Evolutionary conservation across 139 green algal species (phyloP), one percentile per base, ranked within the genome.

Genomic region (Chlorella sorokiniana): DNA sequence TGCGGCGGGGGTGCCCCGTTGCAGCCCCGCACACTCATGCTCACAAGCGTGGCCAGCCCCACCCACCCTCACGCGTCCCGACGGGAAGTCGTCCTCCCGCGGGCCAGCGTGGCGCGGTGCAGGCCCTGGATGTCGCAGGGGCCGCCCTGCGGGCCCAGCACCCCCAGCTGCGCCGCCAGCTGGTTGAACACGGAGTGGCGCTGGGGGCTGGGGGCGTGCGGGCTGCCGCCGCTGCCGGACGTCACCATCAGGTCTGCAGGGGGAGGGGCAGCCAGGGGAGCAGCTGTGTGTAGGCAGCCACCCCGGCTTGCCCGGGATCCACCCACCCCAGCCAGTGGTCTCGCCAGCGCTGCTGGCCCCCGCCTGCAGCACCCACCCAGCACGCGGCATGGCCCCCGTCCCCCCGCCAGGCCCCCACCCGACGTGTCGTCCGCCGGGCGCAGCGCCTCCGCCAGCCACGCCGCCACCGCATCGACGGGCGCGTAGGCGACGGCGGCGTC

Each of bases 41-140:
- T n/a, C n/a, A n/a, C n/a, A n/a, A n/a, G n/a, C n/a, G n/a, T n/a
- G 14, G n/a, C 0, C 48, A 20, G 0, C 11, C 44, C 70, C 10
- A 0, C 73, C 5, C 73, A 79, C 71, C 59, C 75, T 38, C 72
- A 89, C 48, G n/a, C 76, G 38, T 29, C 76, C 86, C 22, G 40
- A 45, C 80, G 89, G 84, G 56, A 94, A 90, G 69, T 93, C 90
- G n/a, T 84, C 84, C 82, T 96, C 93, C 95, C 94, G 20, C 90
- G 86, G 65, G 95, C 88, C 88, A 37, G 89, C 91, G 63, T 89
- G 84, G 27, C 96, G 79, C 40, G 83, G 87, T 62, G 85, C 79
- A 73, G 40, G n/a, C 37, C 71, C 56, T 85, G 71, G 52, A 83
- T 51, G 63, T 74, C 78, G 37, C 10, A 37, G 38, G 63, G 56